Conservation (phyloP, 2,329 filamentous ascomycete species). For the Fusarium graminum region DNA sequence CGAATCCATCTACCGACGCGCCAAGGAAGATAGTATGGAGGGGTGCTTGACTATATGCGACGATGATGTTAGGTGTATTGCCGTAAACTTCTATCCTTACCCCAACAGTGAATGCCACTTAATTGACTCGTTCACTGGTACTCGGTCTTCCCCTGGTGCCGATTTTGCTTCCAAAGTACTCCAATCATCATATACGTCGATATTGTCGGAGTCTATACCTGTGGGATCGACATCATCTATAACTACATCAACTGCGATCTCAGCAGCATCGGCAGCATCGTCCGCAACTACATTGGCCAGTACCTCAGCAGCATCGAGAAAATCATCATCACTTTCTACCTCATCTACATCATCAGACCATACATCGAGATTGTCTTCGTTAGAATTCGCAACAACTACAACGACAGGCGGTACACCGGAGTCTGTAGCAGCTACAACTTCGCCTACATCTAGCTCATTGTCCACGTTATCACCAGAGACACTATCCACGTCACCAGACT, state of each 20-base stretch:
- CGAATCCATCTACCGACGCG: not conserved
- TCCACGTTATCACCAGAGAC: no score
- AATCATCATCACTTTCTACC: not conserved
- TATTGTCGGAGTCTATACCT: not conserved
- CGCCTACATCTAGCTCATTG: no score
- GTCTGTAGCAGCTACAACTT: no score
- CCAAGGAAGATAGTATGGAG: not conserved
- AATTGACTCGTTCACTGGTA: not conserved
- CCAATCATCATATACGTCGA: not conserved
- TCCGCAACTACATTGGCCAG: no score
- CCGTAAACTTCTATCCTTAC: not conserved
- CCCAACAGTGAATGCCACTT: not conserved
- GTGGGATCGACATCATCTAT: accelerated
- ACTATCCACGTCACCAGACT: no score
- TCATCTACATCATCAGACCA: accelerated
- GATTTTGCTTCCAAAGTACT: not conserved
- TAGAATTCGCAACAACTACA: no score
- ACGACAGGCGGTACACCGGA: no score
- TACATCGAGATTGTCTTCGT: no score
- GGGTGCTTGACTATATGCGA: not conserved
- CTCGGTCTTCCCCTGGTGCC: not conserved
- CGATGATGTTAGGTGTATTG: not conserved
- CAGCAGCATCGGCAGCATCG: no score
- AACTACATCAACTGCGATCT: not conserved
- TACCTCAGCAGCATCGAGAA: not conserved